Evolutionary conservation across 495 filamentous ascomycete genomes (phyloP), one percentile per base, ranked within the genome.

Genomic region (Hypoxylon trugodes): DNA sequence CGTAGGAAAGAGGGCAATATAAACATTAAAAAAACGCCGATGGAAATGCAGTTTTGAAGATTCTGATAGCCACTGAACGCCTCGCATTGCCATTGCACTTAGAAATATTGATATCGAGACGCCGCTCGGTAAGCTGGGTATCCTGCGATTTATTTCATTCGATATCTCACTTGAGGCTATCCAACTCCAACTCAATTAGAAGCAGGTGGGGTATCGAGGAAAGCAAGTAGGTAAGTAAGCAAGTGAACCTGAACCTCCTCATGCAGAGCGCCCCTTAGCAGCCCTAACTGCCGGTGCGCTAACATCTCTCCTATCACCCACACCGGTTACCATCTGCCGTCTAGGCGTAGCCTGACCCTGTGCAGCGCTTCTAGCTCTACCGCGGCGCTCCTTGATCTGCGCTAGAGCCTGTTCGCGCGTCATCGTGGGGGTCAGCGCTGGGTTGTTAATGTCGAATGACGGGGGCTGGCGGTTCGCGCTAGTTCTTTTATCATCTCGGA

Each of bases 371-470:
- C 76, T 61, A 25, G 80, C 81, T 13, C 84, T 71, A 2, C 78
- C 83, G 25, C 84, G 69, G 0, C 83, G 75, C 61, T 83, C 80
- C 36, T 78, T 70, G 46, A 86, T 86, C 75, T 81, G 76, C 15
- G 78, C 81, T 3, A 86, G 73, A n/a, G 81, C 81, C 69, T 86
- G 72, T 70, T 86, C 84, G 46, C 83, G 74, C 25, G 81, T 79
- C 81, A 86, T 82, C 32, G 82, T 84, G 6, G 82, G 82, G 38
- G 76, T 79, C 32, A 84, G 55, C 6, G 77, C 77, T 13, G 80
- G 77, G 72, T 82, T 82, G 55, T 69, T 81, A 15, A 73, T 65
- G 69, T 81, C 78, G 51, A 81, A 82, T 1, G 75, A 75, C 1
- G 79, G n/a, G n/a, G n/a, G 77, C 1, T 73, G 76, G 57, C 76